These are phyloP conservation scores for Sesbania bispinosa DNA, from an alignment of 306 rosid species.

Conservation along the genomic window DNA sequence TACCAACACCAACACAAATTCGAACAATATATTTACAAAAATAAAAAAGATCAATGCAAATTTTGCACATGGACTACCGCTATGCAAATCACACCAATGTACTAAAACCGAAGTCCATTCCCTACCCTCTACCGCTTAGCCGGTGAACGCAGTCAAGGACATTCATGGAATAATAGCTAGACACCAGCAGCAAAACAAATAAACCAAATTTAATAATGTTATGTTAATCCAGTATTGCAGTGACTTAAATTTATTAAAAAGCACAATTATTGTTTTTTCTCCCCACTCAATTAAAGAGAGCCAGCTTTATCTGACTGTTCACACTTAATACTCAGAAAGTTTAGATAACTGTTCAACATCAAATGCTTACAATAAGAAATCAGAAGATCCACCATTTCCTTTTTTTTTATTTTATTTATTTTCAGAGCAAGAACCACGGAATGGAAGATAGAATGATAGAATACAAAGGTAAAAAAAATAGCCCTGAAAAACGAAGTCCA, in stretches of 20 bases:
- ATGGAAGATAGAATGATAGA: conserved; percentile 31
- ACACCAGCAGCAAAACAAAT: not conserved
- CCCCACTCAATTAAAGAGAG: not conserved
- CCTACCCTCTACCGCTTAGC: conserved; percentile 4
- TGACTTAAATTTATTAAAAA: not conserved
- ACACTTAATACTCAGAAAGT: not conserved
- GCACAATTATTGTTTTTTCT: not conserved
- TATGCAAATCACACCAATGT: not conserved
- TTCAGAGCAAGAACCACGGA: conserved; percentile 30
- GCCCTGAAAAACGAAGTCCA: not conserved
- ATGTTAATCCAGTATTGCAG: too few species aligned
- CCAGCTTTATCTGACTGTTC: not conserved
- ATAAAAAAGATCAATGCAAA: not conserved
- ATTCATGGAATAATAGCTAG: not conserved
- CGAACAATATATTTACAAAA: not conserved
- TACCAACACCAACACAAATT: not conserved
- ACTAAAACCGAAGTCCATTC: not conserved
- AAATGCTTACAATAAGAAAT: conserved; percentile 20
- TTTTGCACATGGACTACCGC: not conserved
- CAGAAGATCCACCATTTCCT: conserved; percentile 4
- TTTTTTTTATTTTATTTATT: conserved; percentile 33
- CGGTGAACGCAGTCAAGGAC: not conserved
- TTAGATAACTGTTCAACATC: not conserved
- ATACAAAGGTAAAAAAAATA: not conserved
- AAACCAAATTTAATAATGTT: not conserved